These are phyloP conservation scores for Debaryomyces fabryi DNA, from an alignment of 1,139 yeast species.

Conservation along the genomic window DNA sequence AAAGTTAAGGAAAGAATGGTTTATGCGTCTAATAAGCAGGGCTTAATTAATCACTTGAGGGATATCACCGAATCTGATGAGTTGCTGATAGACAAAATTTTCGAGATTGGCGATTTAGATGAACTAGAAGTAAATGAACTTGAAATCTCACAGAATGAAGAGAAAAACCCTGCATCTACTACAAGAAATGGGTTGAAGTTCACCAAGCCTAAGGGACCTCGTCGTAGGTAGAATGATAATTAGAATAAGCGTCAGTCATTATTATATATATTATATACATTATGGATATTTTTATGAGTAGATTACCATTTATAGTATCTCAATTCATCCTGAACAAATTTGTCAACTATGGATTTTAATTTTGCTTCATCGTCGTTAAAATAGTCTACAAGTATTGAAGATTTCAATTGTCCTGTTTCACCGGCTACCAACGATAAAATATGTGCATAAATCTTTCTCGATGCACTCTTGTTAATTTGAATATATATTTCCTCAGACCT, in stretches of 20 bases:
- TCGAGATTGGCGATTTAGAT: slow-evolving; percentile 71
- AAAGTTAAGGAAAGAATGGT: slow-evolving; percentile 91
- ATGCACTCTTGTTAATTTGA: slow-evolving; percentile 38
- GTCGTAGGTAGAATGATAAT: slow-evolving; percentile 35
- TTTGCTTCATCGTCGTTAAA: slow-evolving; percentile 21
- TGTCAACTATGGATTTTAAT: slow-evolving; percentile 27
- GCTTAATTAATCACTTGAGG: slow-evolving; percentile 57
- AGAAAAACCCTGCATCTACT: slow-evolving; percentile 16
- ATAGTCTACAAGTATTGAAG: slow-evolving; percentile 17
- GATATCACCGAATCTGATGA: slow-evolving; percentile 27
- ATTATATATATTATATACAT: slow-evolving; percentile 1
- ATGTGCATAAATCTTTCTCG: slow-evolving; percentile 49
- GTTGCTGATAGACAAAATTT: slow-evolving; percentile 36
- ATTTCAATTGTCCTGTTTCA: slow-evolving; percentile 13
- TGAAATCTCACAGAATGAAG: slow-evolving; percentile 19
- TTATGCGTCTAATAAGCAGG: slow-evolving; percentile 81
- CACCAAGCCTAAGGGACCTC: slow-evolving; percentile 60
- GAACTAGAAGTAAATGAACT: slow-evolving; percentile 56
- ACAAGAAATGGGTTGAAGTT: slow-evolving; percentile 35
- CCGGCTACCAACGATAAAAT: slow-evolving; percentile 19
- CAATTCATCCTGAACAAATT: slow-evolving; percentile 25
- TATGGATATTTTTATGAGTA: background rate
- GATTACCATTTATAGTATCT: background rate
- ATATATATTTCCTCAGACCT: slow-evolving; percentile 37
- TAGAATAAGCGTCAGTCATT: slow-evolving; percentile 1